phyloP scores from a whole-genome alignment of 805 yeast genomes.

The Sugiyamaella marilandica region DNA sequence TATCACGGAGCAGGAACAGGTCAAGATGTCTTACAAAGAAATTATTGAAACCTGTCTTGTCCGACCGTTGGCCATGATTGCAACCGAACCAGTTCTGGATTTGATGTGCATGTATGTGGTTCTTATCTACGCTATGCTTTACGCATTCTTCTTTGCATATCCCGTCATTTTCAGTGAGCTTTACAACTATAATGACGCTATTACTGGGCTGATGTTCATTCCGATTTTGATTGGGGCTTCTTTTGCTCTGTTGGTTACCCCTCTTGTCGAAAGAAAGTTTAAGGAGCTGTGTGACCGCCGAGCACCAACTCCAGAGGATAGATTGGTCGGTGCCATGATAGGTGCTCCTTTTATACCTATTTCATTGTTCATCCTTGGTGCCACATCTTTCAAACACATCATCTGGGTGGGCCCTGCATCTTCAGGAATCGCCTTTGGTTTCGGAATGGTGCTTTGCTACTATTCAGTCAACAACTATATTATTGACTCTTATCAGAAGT shows the following conservation, averaged over 20 bases:
- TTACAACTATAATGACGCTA: slow-evolving; percentile 72
- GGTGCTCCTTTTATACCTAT: slow-evolving; percentile 43
- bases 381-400: slow-evolving; percentile 46
- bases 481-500: slow-evolving; percentile 77
- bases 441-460: slow-evolving; percentile 52
- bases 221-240: slow-evolving; percentile 87
- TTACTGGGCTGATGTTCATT: slow-evolving; percentile 80
- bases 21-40: slow-evolving; percentile 64
- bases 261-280: slow-evolving; percentile 62
- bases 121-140: slow-evolving; percentile 80
- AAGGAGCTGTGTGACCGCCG: slow-evolving; percentile 42
- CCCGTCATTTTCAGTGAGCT: slow-evolving; percentile 74
- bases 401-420: slow-evolving; percentile 54
- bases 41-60: slow-evolving; percentile 61
- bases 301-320: slow-evolving; percentile 51
- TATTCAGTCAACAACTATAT: slow-evolving; percentile 69
- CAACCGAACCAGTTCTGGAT: slow-evolving; percentile 81
- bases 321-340: slow-evolving; percentile 49
- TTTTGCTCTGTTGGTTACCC: slow-evolving; percentile 69
- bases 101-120: slow-evolving; percentile 83
- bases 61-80: slow-evolving; percentile 70
- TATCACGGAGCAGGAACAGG: slow-evolving; percentile 94
- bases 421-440: slow-evolving; percentile 49
- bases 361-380: slow-evolving; percentile 57
- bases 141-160: slow-evolving; percentile 92